Evolutionary conservation across 2,329 filamentous ascomycete species (phyloP), one percentile per base, ranked within the genome.

Genomic region (Nothophaeocryptopus gaeumannii): DNA sequence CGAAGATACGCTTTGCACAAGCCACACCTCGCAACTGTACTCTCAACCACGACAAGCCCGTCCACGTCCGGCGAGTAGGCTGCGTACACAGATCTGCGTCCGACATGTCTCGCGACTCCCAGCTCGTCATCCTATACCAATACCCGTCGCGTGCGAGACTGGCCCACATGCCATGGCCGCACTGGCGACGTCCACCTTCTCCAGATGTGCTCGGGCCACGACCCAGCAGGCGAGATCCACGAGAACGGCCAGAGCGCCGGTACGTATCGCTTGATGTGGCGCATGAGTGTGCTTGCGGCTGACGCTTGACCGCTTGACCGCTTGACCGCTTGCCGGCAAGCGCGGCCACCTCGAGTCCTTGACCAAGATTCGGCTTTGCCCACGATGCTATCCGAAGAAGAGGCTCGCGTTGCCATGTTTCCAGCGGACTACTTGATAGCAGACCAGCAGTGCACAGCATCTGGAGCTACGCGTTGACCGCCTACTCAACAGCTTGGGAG

Each of bases 311-410:
- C 45, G 32, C 33, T 47, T 46, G 40, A n/a, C n/a, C 48, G 40
- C 53, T 39, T 39, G 45, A 20, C 48, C 45, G 32, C 33, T 47
- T 46, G 40, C 35, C 49, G 53, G 34, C 48, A 51, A 52, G 53
- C 49, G 53, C 53, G 45, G 37, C 47, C 36, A 39, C 45, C 40
- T 26, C 20, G 20, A 26, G 20, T 26, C 20, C 20, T 26, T 26
- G 20, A 26, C 20, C 20, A 26, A 26, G 20, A 26, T 26, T 26
- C 7, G 20, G 20, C 20, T 26, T 26, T 26, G 3, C 20, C 20
- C 20, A 26, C 20, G 20, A 26, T 26, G 20, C 20, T 26, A 26
- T 26, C 20, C 20, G 20, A 26, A 26, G 20, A 26, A 26, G 4
- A 26, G 20, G 20, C 20, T 26, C 20, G 20, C 20, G 20, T 26